A percentile compares a stretch with the other conserved stretches of the same genome.
These are phyloP conservation scores for Coemansia sp. DNA, from an alignment of 192 early-diverging fungal genomes.

Conservation along the genomic window DNA sequence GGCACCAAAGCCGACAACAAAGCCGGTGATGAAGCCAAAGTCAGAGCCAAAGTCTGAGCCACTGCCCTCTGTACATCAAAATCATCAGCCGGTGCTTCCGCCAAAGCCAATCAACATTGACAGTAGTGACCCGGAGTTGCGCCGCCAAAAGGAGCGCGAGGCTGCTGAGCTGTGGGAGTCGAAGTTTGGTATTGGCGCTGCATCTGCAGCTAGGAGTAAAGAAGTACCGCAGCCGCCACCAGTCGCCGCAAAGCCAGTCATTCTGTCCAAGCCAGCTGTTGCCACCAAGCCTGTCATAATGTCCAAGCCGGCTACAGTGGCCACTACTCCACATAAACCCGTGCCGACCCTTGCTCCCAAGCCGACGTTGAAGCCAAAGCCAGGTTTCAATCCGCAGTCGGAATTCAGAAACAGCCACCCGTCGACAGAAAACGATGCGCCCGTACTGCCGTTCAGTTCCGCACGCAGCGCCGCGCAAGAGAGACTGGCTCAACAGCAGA, in stretches of 20 bases:
- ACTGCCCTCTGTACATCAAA: neutral
- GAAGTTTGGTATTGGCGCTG: slow-evolving; percentile 22
- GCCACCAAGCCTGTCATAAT: neutral
- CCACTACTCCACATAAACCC: neutral
- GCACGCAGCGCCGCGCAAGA: neutral
- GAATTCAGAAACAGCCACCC: slow-evolving; percentile 15
- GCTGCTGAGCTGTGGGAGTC: slow-evolving; percentile 31
- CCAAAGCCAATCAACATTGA: slow-evolving; percentile 5
- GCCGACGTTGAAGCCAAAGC: neutral
- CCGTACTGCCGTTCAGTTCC: slow-evolving; percentile 27
- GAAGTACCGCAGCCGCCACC: neutral
- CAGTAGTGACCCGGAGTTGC: slow-evolving; percentile 4
- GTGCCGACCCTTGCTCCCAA: neutral
- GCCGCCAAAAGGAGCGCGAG: slow-evolving; percentile 27
- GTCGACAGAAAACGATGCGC: slow-evolving; percentile 31
- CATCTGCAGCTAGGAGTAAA: neutral
- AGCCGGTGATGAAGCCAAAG: slow-evolving; percentile 12
- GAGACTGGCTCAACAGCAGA: slow-evolving; percentile 9
- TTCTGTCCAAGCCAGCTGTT: slow-evolving; percentile 8
- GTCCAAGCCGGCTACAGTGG: slow-evolving; percentile 6
- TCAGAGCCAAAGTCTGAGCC: neutral
- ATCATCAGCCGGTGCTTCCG: neutral
- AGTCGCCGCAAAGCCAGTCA: slow-evolving; percentile 10
- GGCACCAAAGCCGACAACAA: slow-evolving; percentile 17
- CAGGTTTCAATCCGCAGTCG: neutral